These are phyloP conservation scores for Leishmania braziliensis DNA, from an alignment of 208 protist genomes.

Conservation along the genomic window DNA sequence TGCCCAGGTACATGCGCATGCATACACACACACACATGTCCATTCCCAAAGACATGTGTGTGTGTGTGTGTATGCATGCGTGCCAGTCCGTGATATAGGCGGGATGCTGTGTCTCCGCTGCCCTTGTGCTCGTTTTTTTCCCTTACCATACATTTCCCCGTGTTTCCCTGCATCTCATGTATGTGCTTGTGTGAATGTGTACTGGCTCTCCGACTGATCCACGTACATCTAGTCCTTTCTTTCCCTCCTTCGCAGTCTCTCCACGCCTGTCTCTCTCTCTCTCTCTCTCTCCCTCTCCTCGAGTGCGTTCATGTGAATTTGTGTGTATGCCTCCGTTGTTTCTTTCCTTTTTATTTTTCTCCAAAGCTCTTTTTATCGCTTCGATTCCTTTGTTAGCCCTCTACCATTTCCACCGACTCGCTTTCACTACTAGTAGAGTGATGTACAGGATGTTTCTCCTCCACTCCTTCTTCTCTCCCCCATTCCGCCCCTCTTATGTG, in stretches of 20 bases:
- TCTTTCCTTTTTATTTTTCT: neutral
- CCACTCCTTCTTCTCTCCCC: neutral
- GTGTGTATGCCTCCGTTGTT: neutral
- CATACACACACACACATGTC: neutral
- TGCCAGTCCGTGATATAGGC: neutral
- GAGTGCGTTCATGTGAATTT: neutral
- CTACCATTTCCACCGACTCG: neutral
- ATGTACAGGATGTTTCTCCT: slow-evolving; percentile 6
- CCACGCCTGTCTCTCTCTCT: neutral
- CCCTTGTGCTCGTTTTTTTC: neutral
- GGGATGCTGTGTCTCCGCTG: neutral
- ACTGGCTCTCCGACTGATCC: neutral
- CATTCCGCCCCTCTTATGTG: neutral
- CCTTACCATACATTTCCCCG: neutral
- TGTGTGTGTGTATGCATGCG: neutral
- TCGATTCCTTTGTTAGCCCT: slow-evolving; percentile 3
- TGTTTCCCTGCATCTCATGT: neutral
- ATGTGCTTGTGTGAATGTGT: neutral
- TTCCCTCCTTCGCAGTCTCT: neutral
- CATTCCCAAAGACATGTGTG: neutral
- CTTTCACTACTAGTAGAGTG: slow-evolving; percentile 7
- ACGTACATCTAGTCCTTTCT: neutral
- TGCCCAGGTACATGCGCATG: neutral
- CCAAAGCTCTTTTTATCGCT: neutral
- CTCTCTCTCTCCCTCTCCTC: neutral